Base-by-base conservation (phyloP, 2,329 filamentous ascomycete genomes). In the Colletotrichum liriopes region DNA sequence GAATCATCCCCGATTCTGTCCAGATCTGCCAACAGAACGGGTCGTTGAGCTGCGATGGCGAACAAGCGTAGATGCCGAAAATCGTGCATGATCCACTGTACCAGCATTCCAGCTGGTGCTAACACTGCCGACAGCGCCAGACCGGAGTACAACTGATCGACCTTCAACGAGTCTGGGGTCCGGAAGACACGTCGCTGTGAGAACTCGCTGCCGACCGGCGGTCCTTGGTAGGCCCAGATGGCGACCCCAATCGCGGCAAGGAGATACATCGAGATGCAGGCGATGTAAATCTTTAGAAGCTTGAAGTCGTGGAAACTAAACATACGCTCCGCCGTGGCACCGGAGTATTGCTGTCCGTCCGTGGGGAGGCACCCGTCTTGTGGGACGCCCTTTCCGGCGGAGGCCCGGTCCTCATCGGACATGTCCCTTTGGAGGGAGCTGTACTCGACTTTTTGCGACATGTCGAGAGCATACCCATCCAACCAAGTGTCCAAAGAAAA, bases 81-180 rank as follows among this genome's bases (percentile, higher is more conserved):
- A 3, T 59, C 54, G 61, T 65, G 60, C 67, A 65, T 70, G 26
- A 70, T 70, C 67, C 67, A 65, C 39, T 70, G 67, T 4, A 70
- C 67, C 35, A 70, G 11, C 67, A 70, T 70, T 16, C 67, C 67
- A 2, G 67, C 67, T 9, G 67, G 67, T 5, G 67, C 67, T 5
- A 70, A 61, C 16, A 70, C 1, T 5, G 54, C 61, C 7, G 67
- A 70, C 23, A 70, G 61, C 12, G 67, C 61, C 18, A 70, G 18
- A 23, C 67, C 67, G 4, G 67, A 70, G 61, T 70, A 70, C 9
- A 70, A 52, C 52, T 70, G 67, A 11, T 70, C 64, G 20, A 70
- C 61, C n/a, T 26, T 54, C 52, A 52, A 45, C 3, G 35, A 37
- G 61, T 70, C 60, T 2, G 67, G 61, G 14, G 67, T 70, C 12